phyloP scores from a whole-genome alignment of 176 grass and related monocot species.

The Avena atlantica region DNA sequence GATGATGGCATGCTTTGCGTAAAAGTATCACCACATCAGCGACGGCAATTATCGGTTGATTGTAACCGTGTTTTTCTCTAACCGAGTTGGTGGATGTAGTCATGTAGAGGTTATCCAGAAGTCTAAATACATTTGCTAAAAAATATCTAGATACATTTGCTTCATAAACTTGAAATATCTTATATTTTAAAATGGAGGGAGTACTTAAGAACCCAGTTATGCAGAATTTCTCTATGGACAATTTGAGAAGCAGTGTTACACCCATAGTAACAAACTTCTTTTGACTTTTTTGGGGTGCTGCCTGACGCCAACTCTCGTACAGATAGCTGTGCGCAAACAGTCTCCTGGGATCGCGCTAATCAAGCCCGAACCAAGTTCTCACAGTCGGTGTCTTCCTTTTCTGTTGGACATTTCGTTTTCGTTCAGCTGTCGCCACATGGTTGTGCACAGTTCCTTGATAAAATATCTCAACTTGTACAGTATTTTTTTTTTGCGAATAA shows the following conservation, averaged over 20 bases:
- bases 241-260: background rate
- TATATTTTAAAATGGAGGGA: too few relatives aligned
- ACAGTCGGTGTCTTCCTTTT: slow-evolving; percentile 33
- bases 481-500: too few relatives aligned
- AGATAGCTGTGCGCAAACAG: slow-evolving; percentile 34
- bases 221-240: too few relatives aligned
- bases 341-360: slow-evolving; percentile 34
- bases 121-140: background rate
- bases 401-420: slow-evolving; percentile 27
- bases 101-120: background rate
- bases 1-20: slow-evolving; percentile 32
- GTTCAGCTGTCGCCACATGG: background rate
- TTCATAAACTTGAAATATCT: background rate
- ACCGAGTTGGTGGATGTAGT: too few relatives aligned
- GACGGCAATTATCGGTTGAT: background rate
- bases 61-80: background rate
- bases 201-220: too few relatives aligned
- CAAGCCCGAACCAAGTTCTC: slow-evolving; percentile 42
- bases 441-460: background rate
- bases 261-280: slow-evolving; percentile 40
- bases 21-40: slow-evolving; percentile 11
- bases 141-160: too few relatives aligned
- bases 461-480: slow-evolving; percentile 12
- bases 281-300: slow-evolving; percentile 43
- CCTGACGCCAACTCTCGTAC: slow-evolving; percentile 33